These are phyloP conservation scores for Hippophae rhamnoides DNA, from an alignment of 306 rosid genomes.

Conservation along the genomic window DNA sequence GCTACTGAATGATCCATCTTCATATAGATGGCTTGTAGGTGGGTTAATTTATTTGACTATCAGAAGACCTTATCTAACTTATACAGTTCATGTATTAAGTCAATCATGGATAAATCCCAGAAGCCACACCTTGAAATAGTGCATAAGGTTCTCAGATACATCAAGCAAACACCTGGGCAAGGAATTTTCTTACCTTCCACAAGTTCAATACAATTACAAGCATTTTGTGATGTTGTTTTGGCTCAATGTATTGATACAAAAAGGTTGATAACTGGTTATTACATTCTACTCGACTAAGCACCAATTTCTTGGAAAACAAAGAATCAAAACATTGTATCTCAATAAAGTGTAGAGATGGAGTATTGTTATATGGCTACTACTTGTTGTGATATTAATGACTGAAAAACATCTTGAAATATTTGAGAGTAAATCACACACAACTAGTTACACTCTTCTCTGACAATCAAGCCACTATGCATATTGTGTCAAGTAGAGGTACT, in stretches of 20 bases:
- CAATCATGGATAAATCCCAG: background rate
- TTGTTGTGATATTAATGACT: no score
- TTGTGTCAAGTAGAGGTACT: no score
- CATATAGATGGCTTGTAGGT: background rate
- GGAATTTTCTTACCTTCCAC: background rate
- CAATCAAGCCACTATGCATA: no score
- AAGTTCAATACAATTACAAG: background rate
- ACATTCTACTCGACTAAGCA: background rate
- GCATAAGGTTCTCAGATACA: background rate
- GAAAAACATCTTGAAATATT: background rate
- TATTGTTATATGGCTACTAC: no score
- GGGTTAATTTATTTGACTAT: slow-evolving; percentile 1
- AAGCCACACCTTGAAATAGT: background rate
- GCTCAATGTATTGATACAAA: background rate
- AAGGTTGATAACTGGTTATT: background rate
- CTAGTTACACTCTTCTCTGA: background rate
- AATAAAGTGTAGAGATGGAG: background rate
- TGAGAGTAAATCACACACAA: background rate
- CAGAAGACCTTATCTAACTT: background rate
- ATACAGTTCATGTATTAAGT: background rate
- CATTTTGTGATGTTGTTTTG: background rate
- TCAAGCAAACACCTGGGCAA: background rate
- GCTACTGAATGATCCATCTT: background rate
- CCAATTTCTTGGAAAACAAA: background rate
- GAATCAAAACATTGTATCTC: background rate